These are phyloP conservation scores for Fusarium neocosmosporiellum DNA, from an alignment of 2,329 filamentous ascomycete species.

Conservation along the genomic window DNA sequence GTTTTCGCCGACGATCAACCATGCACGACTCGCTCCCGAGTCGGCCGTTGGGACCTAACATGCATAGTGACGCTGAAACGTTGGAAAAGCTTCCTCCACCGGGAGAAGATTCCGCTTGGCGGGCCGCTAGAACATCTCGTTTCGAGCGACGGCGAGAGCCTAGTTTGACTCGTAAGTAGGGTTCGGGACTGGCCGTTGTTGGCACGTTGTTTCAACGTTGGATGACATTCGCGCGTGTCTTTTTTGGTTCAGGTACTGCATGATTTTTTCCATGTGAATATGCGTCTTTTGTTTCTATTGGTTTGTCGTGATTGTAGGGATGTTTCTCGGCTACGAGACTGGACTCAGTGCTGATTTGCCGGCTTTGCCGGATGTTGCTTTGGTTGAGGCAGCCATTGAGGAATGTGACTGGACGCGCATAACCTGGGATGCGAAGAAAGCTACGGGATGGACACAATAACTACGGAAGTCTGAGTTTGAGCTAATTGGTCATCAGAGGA, in stretches of 20 bases:
- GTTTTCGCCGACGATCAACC: not conserved
- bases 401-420: not conserved
- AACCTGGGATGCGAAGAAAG: not conserved
- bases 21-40: not conserved
- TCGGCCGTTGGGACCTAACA: not conserved
- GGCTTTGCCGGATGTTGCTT: not conserved
- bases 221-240: not conserved
- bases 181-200: not conserved
- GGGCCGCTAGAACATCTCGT: not conserved
- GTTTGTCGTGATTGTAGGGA: not conserved
- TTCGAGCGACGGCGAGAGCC: not conserved
- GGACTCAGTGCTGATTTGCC: not conserved
- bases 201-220: not conserved
- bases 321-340: not conserved
- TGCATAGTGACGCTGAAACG: not conserved
- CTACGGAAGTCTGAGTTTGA: not conserved
- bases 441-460: not conserved
- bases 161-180: not conserved
- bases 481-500: not conserved
- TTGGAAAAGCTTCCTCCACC: not conserved
- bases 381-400: not conserved
- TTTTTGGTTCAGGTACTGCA: not conserved
- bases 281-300: not conserved
- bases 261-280: not conserved
- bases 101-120: not conserved